phyloP scores from a whole-genome alignment of 495 filamentous ascomycete genomes.

The Neurospora sp. region DNA sequence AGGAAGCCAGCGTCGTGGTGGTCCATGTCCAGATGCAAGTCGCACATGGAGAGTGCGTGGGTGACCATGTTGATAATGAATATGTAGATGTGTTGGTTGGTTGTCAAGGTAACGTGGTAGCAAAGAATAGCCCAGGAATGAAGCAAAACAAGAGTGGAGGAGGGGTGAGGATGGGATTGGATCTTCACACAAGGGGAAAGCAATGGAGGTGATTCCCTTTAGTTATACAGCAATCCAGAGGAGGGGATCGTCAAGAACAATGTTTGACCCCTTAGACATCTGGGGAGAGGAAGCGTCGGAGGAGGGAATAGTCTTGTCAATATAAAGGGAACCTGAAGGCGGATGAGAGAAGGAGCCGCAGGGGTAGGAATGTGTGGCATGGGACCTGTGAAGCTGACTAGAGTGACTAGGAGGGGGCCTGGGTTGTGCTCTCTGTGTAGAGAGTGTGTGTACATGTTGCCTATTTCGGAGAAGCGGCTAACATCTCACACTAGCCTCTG shows the following conservation, averaged over 20 bases:
- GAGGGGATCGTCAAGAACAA: constrained; percentile 6
- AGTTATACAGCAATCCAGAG: constrained; percentile 14
- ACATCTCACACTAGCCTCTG: not conserved
- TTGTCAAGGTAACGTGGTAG: not conserved
- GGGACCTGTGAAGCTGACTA: not conserved
- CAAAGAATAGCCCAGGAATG: not conserved
- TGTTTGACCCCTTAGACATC: constrained; percentile 9
- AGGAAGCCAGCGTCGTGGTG: constrained; percentile 19
- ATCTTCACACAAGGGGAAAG: constrained; percentile 7
- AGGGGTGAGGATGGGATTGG: constrained; percentile 2
- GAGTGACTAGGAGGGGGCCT: constrained; percentile 6
- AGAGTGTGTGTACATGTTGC: not conserved
- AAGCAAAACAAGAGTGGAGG: not conserved
- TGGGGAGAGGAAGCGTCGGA: constrained; percentile 9
- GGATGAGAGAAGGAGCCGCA: constrained; percentile 7
- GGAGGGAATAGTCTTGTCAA: constrained; percentile 13
- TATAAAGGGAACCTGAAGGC: constrained; percentile 14
- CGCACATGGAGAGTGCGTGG: constrained; percentile 2
- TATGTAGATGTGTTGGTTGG: not conserved
- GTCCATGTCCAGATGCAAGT: constrained; percentile 16
- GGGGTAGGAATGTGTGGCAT: constrained; percentile 10
- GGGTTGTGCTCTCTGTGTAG: not conserved
- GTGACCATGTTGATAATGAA: constrained; percentile 11
- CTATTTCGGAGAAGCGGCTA: not conserved
- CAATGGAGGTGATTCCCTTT: constrained; percentile 9